These are phyloP conservation scores for Russula ochroleuca DNA, from an alignment of 768 basidiomycete genomes.

Conservation along the genomic window DNA sequence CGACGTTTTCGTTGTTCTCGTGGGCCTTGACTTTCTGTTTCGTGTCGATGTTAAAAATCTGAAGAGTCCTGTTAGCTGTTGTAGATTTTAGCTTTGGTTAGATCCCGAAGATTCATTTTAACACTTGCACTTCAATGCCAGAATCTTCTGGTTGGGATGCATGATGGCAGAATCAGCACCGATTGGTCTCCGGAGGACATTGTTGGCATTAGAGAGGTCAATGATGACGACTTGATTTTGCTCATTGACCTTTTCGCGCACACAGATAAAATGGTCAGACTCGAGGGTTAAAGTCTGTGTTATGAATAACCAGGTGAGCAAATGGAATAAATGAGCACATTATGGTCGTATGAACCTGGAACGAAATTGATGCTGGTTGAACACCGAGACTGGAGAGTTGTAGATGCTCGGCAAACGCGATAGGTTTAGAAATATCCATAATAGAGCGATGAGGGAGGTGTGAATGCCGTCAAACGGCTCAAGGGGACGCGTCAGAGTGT, in stretches of 20 bases:
- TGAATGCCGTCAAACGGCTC: conserved; percentile 14
- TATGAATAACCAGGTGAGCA: not conserved
- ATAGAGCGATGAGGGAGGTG: conserved; percentile 3
- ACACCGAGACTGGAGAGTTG: conserved; percentile 95
- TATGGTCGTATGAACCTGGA: conserved; percentile 62
- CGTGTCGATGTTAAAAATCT: conserved; percentile 96
- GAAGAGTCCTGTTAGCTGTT: conserved; percentile 86
- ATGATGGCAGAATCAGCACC: conserved; percentile 99
- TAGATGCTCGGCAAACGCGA: conserved; percentile 84
- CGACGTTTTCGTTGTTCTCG: conserved; percentile 86
- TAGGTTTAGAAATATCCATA: conserved; percentile 59
- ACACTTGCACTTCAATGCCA: conserved; percentile 81
- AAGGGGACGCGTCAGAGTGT: conserved; percentile 19
- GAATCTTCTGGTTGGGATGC: conserved; percentile 95
- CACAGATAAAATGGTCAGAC: conserved; percentile 97
- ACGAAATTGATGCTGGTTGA: conserved; percentile 95
- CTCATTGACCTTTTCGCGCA: conserved; percentile 92
- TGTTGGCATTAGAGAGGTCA: conserved; percentile 95
- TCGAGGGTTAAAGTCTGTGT: conserved; percentile 85
- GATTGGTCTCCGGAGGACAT: conserved; percentile 92
- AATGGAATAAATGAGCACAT: conserved; percentile 4
- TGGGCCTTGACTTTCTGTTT: conserved; percentile 98
- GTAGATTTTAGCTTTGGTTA: conserved; percentile 9
- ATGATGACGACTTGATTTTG: conserved; percentile 98
- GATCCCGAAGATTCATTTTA: not conserved